These are phyloP conservation scores for Paramecium sexaurelia DNA, from an alignment of 73 alveolate species.

Conservation along the genomic window DNA sequence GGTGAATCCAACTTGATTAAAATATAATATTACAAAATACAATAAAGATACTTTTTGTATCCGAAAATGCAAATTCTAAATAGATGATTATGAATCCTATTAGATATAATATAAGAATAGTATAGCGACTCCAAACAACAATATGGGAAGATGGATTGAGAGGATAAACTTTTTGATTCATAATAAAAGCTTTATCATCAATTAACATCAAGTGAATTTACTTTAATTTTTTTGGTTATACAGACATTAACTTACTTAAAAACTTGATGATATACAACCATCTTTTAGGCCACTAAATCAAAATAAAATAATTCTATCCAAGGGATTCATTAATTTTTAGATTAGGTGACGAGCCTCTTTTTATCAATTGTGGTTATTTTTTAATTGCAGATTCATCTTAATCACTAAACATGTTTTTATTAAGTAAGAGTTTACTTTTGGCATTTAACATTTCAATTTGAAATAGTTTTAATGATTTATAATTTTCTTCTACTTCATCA, in stretches of 20 bases:
- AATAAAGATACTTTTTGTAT: not conserved
- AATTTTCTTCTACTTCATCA: slow-evolving; percentile 54
- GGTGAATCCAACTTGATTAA: slow-evolving; percentile 28
- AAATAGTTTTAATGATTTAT: slow-evolving; percentile 34
- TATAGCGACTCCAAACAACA: not conserved
- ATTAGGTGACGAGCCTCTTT: not conserved
- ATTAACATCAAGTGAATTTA: not conserved
- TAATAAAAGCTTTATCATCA: not conserved
- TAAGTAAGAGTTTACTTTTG: not conserved
- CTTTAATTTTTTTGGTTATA: not conserved
- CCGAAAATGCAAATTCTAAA: not conserved
- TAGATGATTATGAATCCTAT: not conserved
- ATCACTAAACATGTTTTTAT: not conserved
- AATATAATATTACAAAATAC: not conserved
- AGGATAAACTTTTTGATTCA: not conserved
- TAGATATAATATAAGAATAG: not conserved
- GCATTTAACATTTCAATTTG: slow-evolving; percentile 44
- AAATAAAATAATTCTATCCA: not conserved
- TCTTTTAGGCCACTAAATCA: not conserved
- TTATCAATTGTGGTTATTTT: not conserved
- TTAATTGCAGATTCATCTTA: not conserved
- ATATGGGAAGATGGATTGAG: not conserved
- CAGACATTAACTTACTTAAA: not conserved
- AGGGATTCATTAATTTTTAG: not conserved
- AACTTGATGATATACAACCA: not conserved